These are phyloP conservation scores for Rhizopogon sp. DNA, from an alignment of 768 basidiomycete genomes.

Conservation along the genomic window DNA sequence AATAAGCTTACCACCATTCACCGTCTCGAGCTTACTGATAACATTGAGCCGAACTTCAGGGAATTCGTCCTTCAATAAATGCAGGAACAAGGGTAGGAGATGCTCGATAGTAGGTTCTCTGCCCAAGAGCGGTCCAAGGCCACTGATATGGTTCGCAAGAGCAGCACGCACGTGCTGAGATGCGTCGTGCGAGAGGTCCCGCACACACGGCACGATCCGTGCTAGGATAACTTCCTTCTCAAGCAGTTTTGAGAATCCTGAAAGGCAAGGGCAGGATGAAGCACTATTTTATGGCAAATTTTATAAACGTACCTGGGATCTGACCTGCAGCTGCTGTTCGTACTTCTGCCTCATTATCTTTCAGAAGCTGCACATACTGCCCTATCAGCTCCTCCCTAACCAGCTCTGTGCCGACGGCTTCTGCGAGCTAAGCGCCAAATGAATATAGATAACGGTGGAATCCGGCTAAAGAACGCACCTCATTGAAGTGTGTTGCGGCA, in stretches of 20 bases:
- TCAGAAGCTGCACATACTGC: constrained; percentile 89
- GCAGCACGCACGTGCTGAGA: constrained; percentile 98
- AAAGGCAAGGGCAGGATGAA: constrained; percentile 6
- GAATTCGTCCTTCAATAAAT: constrained; percentile 97
- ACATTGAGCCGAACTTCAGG: constrained; percentile 96
- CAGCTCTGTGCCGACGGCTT: constrained; percentile 83
- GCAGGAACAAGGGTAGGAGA: constrained; percentile 93
- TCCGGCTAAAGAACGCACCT: constrained; percentile 41
- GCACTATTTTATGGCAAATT: background rate
- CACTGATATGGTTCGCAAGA: constrained; percentile 92
- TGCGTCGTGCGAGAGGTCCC: constrained; percentile 86
- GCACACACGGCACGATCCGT: constrained; percentile 90
- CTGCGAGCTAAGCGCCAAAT: constrained; percentile 60
- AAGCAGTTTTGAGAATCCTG: constrained; percentile 91
- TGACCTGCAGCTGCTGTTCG: constrained; percentile 94
- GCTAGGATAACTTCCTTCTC: constrained; percentile 93
- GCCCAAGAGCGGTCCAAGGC: constrained; percentile 90
- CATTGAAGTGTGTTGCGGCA: constrained; percentile 96
- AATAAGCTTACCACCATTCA: constrained; percentile 69
- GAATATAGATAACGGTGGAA: background rate
- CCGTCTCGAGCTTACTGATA: constrained; percentile 96
- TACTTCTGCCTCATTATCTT: constrained; percentile 98
- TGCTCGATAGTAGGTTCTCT: constrained; percentile 94
- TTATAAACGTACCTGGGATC: constrained; percentile 71
- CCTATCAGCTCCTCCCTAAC: constrained; percentile 91